Base-by-base conservation (phyloP, 1,284 basidiomycete genomes). In the Farysia itapuensis region DNA sequence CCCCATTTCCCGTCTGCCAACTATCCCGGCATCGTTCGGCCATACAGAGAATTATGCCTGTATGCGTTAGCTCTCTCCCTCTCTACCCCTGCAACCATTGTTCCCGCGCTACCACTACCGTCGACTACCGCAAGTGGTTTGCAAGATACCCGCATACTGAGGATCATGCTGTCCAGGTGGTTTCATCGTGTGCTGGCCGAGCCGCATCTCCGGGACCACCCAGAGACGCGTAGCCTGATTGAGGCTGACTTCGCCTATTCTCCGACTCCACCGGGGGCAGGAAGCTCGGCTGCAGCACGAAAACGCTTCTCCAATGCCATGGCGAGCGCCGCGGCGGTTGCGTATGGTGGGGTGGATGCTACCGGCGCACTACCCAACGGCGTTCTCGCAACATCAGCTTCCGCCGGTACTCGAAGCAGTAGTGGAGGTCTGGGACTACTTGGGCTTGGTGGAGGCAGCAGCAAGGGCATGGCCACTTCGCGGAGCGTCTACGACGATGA, bases 161-260 rank as follows among this genome's bases (percentile, higher is more conserved):
- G 58, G 14, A 35, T 59, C 18, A 52, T 58, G 48, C 53, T 73
- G 12, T 43, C 37, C 8, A 40, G 52, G 8, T 74, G 72, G 72
- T 66, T 74, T 31, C 41, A 40, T 3, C 56, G 70, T 5, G 28
- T 72, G 12, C 41, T 64, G 1, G 50, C 45, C 6, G 61, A 74
- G 16, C 56, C 64, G 0, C 23, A 33, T 5, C 43, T 73, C 2
- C 39, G 64, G 16, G 58, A 65, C 32, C 59, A 70, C 46, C 52
- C 49, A 5, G 72, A 74, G 41, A 67, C 64, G 19, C 54, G 69
- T 34, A 57, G 46, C 15, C 59, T 74, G 18, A 48, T 74, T 45
- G 72, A 74, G 31, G 58, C 70, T 25, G 67, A 73, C 39, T 74
- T 67, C 40, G 58, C 58, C 37, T 74, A 74, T 31, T 47, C 54